Base-by-base conservation (phyloP, 2,329 filamentous ascomycete species). In the Stachybotrys chartarum region DNA sequence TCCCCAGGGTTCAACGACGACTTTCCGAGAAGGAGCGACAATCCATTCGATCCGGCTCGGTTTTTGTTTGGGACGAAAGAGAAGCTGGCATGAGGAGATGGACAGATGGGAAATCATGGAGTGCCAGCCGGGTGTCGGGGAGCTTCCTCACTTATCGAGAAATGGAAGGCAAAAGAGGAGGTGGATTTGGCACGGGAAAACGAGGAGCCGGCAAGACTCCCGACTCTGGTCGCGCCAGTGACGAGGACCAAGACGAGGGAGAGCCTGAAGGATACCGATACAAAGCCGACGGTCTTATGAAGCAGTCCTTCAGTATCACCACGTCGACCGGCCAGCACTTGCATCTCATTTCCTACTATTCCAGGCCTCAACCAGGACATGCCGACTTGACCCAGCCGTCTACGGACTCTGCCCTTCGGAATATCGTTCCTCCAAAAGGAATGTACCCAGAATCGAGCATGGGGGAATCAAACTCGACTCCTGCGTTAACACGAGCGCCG, bases 71-170 rank as follows among this genome's bases (percentile, higher is more conserved):
- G 94, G 94, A 99, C 71, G 94, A 99, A 78, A 81, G 93, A 64
- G 94, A 99, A 77, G 94, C 94, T 11, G 94, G 94, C 62, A 99
- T 99, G 94, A 83, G 94, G 66, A 81, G 94, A 72, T 99, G 94
- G 94, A 99, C 94, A 0, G 94, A 99, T 65, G 94, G 94, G 55
- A 99, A 99, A 72, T 97, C 93, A 42, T 99, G 94, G 94, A 97
- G 93, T 68, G 94, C 94, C 39, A 97, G 93, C 74, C 85, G 94
- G 59, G 94, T 99, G 1, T 97, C 93, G 0, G 94, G 94, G 53
- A 97, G 94, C 75, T 99, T 99, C 70, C 74, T 99, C 57, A 97
- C 94, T 7, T 99, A 99, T 68, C 83, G 94, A 45, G 94, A 99
- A 70, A 99, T 99, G 94, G 94, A 99, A 73, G 94, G 94, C 71